Base-by-base conservation (phyloP, 1,284 basidiomycete species). In the Trichosporon ovoides region DNA sequence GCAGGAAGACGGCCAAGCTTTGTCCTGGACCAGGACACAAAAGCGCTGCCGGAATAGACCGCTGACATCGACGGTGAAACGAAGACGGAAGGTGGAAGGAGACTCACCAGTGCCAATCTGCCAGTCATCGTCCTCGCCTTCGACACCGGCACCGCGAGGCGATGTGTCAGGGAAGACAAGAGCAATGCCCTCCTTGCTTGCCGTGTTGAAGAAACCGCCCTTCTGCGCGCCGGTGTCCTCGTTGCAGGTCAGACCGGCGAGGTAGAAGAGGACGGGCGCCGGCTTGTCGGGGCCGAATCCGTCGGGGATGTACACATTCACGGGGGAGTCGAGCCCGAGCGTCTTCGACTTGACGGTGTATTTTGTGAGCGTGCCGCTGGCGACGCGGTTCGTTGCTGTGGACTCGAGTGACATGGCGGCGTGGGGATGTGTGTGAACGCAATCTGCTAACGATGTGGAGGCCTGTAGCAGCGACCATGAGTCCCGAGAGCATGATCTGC, bases 211-310 rank as follows among this genome's bases (percentile, higher is more conserved):
- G 77, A 96, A 91, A 10, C 83, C 84, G 24, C 89, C 91, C 76
- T 97, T 96, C 78, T 93, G 90, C 1, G 92, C 84, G 0, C 89
- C 95, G 60, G 91, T 98, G 74, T 98, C 95, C 75, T 98, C 96
- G 14, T 86, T 98, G 78, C 96, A 98, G 1, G 91, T 93, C 57
- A 99, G 77, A 3, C 95, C 95, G 3, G 94, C 87, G 49, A 99
- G 86, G 77, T 92, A 98, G 67, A 90, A 83, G 9, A 99, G 80
- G 3, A 95, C 80, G 0, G 94, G 93, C 0, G 87, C 88, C 62
- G 88, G 86, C 20, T 62, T 73, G 69, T 37, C 77, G 68, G 52
- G 19, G 6, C 78, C 66, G 1, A 87, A 83, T 52, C 83, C 82
- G 19, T 82, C 80, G 3, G 96, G 95, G 2, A 97, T 71, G 77